Base-by-base conservation (phyloP, 2,329 filamentous ascomycete species). In the Acrodontium crateriforme region DNA sequence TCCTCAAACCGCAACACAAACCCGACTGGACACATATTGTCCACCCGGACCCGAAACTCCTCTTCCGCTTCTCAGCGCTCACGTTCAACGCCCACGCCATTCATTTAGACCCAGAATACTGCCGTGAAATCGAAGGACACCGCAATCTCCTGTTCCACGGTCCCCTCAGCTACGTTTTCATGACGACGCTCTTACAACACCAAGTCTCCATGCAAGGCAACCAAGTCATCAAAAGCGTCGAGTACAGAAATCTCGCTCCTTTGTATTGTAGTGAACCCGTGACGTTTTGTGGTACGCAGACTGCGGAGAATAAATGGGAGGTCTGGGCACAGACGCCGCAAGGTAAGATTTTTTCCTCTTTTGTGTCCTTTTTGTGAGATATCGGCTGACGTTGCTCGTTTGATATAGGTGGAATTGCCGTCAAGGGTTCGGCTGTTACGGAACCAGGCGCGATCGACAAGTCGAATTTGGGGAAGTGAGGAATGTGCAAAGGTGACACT, bases 51-150 rank as follows among this genome's bases (percentile, higher is more conserved):
- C 62, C 69, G 3, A 61, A 68, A 4, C 68, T 94, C 4, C 71
- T 98, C 29, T 93, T 92, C 58, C 74, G 85, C 33, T 95, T 87
- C 62, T 89, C 79, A 12, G 84, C 84, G 0, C 69, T 98, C 18
- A 87, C 80, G 2, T 85, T 83, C 62, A 98, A 98, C 54, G 82
- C 83, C 2, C 89, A 98, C 55, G 65, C 69, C 10, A 94, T 98
- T 42, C 89, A 98, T 56, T 65, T 92, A 13, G 80, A 94, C 52
- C 67, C 65, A 1, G 48, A 65, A 23, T 91, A 82, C 55, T 74
- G 74, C 28, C 66, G 67, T 20, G 59, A 69, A 9, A 60, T 74
- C 9, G 89, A 95, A 53, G 79, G 79, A 8, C 75, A 91, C 50
- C 65, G 65, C 4, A 69, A 74, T 35, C 61, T 83, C 15, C 65